Base-by-base conservation (phyloP, 768 basidiomycete species). In the Coprinellus aureogranulatus region DNA sequence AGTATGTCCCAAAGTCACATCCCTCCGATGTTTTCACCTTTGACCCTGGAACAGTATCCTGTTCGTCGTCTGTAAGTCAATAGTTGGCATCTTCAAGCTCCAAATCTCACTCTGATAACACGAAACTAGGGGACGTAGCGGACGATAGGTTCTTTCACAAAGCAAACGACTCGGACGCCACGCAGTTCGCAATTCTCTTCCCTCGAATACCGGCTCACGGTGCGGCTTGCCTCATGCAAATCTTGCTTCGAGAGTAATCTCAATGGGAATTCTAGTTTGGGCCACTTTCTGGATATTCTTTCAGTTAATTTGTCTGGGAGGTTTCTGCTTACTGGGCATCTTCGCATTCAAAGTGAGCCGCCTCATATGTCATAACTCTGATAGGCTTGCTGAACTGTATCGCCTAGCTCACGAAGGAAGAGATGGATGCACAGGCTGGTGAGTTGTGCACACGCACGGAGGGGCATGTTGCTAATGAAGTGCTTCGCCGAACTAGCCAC, bases 121-220 rank as follows among this genome's bases (percentile, higher is more conserved):
- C n/a, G n/a, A n/a, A n/a, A n/a, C n/a, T 46, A 93, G 91, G 91
- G 94, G 94, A 98, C 67, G 88, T 95, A 45, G 85, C 92, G 44
- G 95, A 98, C 69, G 94, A 98, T 67, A 82, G 90, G 55, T 92
- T 95, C 74, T 97, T 95, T 73, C 91, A 94, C 67, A 96, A 96
- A 77, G 81, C 87, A 26, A 96, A 96, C 66, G 91, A 94, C 65
- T 94, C 92, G 1, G 94, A 96, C 67, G 90, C 91, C 58, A 92
- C 93, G 2, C 94, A 98, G 65, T 96, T 93, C 67, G 74, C 83
- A 18, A 74, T 93, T 45, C 68, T 98, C 52, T 93, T 79, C 70
- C 89, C 90, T 18, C 69, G 74, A 5, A 78, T 90, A 53, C 79
- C 83, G 40, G 80, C 90, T n/a, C 90, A 93, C 66, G 71, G 92